Evolutionary conservation across 805 yeast species (phyloP), one percentile per base, ranked within the genome.

Genomic region (Saccharomycopsis malanga): DNA sequence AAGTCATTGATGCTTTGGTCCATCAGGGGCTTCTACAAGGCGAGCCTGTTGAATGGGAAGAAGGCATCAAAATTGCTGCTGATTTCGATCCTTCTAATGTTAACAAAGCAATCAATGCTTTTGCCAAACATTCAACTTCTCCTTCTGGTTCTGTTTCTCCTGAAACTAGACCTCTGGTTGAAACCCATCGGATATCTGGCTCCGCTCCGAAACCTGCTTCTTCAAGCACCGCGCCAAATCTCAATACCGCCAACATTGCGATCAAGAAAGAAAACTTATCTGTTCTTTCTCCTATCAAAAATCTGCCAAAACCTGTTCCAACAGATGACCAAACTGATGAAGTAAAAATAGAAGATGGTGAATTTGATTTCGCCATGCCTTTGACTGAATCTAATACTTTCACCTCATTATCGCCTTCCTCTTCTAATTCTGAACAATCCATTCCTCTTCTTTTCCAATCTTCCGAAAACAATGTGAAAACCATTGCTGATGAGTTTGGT

Each of bases 11-110:
- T 6, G 63, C 68, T 49, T 57, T 76, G 42, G 64, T 73, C 30
- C 61, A 62, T 35, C 58, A 68, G 50, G 73, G 70, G 2, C 55
- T 69, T 25, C 59, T 69, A 30, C 66, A 63, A 36, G 65, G 62
- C 48, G 57, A 61, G 45, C 74, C 72, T 4, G 57, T 63, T 46
- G 75, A 69, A 50, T 71, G 75, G 75, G 74, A 70, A 44, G 60
- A 60, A 34, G 73, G 72, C 3, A 69, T 72, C 1, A 42, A 59
- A 24, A 66, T 70, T 22, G 74, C 74, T 27, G 71, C 73, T 14
- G 34, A 24, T 10, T 37, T 44, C 20, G 42, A 44, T 18, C 18
- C 29, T 2, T 14, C 21, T 7, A 30, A 40, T 29, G 37, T 37
- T 20, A 18, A 21, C 3, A 38, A 35, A 14, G 52, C 68, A 7